These are phyloP conservation scores for Dactylellina leptospora DNA, from an alignment of 2,329 filamentous ascomycete genomes.

Conservation along the genomic window DNA sequence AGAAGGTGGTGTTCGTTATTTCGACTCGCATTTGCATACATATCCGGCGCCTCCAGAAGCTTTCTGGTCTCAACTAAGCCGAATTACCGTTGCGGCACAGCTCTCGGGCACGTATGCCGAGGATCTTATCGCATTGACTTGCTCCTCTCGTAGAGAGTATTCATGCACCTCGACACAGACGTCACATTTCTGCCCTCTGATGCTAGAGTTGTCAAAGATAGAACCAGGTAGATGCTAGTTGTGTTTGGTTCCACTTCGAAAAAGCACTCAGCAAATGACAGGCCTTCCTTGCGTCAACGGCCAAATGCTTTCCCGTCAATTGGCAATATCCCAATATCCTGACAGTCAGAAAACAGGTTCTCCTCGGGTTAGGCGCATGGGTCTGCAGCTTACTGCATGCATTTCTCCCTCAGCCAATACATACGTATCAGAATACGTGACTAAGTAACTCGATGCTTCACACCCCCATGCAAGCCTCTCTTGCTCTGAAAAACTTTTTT, in stretches of 20 bases:
- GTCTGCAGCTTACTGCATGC: constrained; percentile 45
- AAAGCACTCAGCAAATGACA: constrained; percentile 1
- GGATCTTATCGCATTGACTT: constrained; percentile 22
- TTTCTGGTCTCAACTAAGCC: neutral
- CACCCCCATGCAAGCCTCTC: too few relatives aligned
- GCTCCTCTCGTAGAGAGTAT: constrained; percentile 11
- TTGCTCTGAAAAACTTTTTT: too few relatives aligned
- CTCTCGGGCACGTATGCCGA: neutral
- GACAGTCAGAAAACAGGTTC: too few relatives aligned
- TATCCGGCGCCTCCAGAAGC: too few relatives aligned
- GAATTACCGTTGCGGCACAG: constrained; percentile 15
- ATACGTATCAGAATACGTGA: constrained; percentile 36
- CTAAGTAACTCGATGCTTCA: neutral
- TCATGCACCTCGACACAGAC: constrained; percentile 15
- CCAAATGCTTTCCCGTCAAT: too few relatives aligned
- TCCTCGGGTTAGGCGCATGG: too few relatives aligned
- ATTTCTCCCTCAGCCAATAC: constrained; percentile 18
- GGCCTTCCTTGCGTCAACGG: too few relatives aligned
- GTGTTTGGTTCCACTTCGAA: neutral
- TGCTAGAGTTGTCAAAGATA: neutral
- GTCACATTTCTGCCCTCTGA: constrained; percentile 30
- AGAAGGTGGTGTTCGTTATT: constrained; percentile 7
- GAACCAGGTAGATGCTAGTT: constrained; percentile 31
- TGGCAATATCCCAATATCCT: too few relatives aligned
- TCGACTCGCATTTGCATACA: constrained; percentile 11